Percentiles rank a stretch among this genome's conserved stretches.
Evolutionary conservation across 2,329 filamentous ascomycete genomes (phyloP).

Genomic region (Anthostomella pinea): DNA sequence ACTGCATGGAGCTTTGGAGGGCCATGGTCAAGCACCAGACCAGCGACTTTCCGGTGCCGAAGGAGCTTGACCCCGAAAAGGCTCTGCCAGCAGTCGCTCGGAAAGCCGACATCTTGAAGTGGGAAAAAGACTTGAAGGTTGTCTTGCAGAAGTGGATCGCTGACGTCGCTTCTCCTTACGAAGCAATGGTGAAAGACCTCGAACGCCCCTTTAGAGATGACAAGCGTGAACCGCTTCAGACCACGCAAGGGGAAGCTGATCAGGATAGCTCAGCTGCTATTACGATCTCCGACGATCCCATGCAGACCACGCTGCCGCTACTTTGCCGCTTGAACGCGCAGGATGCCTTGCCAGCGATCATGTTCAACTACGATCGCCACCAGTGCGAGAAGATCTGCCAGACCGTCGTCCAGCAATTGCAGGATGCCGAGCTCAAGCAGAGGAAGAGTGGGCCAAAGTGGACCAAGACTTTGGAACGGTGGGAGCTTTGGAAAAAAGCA

Average conservation of each 20-base stretch:
- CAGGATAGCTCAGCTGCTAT: neutral
- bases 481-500: neutral
- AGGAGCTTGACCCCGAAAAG: neutral
- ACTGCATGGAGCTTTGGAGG: slow-evolving; percentile 1
- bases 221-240: neutral
- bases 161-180: neutral
- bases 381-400: neutral
- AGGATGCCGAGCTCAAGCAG: neutral
- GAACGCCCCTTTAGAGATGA: neutral
- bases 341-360: slow-evolving; percentile 1
- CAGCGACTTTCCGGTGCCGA: neutral
- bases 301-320: slow-evolving; percentile 1
- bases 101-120: slow-evolving; percentile 1
- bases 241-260: neutral
- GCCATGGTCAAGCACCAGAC: neutral
- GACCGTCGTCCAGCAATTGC: neutral
- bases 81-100: neutral
- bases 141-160: neutral
- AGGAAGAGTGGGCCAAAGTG: neutral
- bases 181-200: slow-evolving; percentile 1
- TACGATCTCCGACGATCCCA: neutral
- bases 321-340: neutral
- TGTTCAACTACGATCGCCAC: slow-evolving; percentile 2
- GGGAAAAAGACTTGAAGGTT: neutral
- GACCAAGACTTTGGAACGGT: slow-evolving; percentile 1